Conservation (phyloP, 2,329 filamentous ascomycete species). For the Ceratocystis harringtonii region DNA sequence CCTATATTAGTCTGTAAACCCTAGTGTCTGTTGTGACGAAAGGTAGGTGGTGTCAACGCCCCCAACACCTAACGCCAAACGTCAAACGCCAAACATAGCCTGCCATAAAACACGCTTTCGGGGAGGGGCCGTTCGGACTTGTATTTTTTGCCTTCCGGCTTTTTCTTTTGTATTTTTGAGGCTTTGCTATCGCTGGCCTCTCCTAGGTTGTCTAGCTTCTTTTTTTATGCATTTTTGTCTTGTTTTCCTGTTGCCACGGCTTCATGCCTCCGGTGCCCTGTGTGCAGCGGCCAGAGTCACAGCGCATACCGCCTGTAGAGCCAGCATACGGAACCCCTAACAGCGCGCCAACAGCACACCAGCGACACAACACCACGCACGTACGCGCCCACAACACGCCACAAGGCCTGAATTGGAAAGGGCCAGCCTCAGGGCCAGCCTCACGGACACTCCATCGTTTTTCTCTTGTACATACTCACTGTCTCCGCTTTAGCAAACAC, state of each 20-base stretch:
- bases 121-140: background rate
- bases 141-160: background rate
- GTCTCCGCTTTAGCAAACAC: constrained; percentile 2
- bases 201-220: background rate
- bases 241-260: background rate
- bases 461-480: background rate
- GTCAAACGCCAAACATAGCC: background rate
- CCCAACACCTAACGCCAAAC: no score
- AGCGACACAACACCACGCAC: background rate
- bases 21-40: no score
- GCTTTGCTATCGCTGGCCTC: background rate
- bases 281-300: background rate
- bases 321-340: background rate
- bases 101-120: background rate
- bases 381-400: background rate
- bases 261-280: background rate
- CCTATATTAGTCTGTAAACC: rapidly evolving
- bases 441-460: background rate
- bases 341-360: no score
- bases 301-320: background rate
- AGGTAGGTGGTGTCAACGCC: no score
- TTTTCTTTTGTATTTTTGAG: background rate
- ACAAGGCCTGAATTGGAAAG: background rate
- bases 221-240: background rate
- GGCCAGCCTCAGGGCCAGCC: background rate